These are phyloP conservation scores for Fusarium sarcochroum DNA, from an alignment of 2,329 filamentous ascomycete genomes.

Conservation along the genomic window DNA sequence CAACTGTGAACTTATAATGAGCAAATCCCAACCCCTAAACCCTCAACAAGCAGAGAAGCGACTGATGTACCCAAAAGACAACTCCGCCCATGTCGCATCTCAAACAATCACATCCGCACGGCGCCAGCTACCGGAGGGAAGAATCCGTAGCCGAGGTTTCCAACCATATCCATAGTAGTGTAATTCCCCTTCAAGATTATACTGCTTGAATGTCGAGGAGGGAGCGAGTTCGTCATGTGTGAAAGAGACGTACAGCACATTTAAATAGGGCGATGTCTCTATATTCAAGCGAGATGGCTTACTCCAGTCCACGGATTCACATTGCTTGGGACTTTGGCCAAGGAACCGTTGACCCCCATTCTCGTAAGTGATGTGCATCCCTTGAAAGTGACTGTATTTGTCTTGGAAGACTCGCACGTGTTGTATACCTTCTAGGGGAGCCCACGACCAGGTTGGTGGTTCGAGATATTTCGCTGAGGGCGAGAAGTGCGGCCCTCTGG, in stretches of 20 bases:
- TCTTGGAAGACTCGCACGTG: neutral
- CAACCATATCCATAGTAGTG: neutral
- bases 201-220: neutral
- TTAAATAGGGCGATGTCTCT: too few relatives aligned
- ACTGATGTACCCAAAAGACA: too few relatives aligned
- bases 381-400: neutral
- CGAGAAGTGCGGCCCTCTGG: neutral
- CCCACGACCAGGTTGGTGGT: neutral
- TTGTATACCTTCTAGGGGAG: neutral
- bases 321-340: neutral
- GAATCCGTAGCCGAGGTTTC: neutral
- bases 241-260: neutral
- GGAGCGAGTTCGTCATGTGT: fast-evolving
- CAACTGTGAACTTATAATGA: too few relatives aligned
- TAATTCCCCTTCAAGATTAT: neutral
- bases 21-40: too few relatives aligned
- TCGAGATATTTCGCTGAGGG: neutral
- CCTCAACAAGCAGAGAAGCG: too few relatives aligned
- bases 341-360: conserved; percentile 4
- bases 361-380: conserved; percentile 2
- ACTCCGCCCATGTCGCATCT: neutral
- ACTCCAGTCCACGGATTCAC: neutral
- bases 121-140: conserved; percentile 1
- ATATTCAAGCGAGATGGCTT: neutral
- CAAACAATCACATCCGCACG: neutral